Percentiles rank a stretch among this genome's conserved stretches.
Evolutionary conservation across 1,284 basidiomycete genomes (phyloP).

Genomic region (Melampsora larici-populina): DNA sequence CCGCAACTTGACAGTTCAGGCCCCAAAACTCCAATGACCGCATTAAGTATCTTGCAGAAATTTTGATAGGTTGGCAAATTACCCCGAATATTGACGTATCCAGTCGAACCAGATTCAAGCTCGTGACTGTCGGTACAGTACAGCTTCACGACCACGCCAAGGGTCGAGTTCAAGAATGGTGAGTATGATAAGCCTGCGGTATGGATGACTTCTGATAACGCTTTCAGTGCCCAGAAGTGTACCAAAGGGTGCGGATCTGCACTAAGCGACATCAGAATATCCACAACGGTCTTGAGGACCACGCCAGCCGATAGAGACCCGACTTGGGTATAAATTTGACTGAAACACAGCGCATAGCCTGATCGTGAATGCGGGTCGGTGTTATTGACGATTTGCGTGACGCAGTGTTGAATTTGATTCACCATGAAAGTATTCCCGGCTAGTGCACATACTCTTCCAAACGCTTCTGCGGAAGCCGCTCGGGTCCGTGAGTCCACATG

Average conservation of each 20-base stretch:
- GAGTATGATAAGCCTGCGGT: constrained; percentile 88
- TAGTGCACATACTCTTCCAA: constrained; percentile 80
- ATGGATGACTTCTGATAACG: constrained; percentile 81
- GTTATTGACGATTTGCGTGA: constrained; percentile 94
- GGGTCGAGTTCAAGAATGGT: constrained; percentile 79
- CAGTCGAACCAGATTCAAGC: constrained; percentile 79
- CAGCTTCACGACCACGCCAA: constrained; percentile 85
- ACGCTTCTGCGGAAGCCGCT: constrained; percentile 77
- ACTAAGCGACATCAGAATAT: constrained; percentile 89
- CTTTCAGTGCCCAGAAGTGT: constrained; percentile 85
- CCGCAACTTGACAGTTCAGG: constrained; percentile 89
- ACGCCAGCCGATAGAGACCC: constrained; percentile 91
- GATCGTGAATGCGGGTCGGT: constrained; percentile 88
- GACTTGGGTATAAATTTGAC: constrained; percentile 87
- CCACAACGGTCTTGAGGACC: constrained; percentile 90
- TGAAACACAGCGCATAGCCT: constrained; percentile 89
- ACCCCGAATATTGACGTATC: constrained; percentile 78
- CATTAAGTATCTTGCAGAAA: constrained; percentile 85
- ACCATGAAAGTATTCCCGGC: constrained; percentile 82
- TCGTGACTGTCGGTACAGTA: constrained; percentile 91
- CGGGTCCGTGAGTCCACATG: constrained; percentile 77
- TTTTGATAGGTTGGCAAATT: constrained; percentile 88
- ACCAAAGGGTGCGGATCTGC: constrained; percentile 96
- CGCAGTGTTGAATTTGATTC: constrained; percentile 81
- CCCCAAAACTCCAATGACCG: constrained; percentile 86